phyloP scores from a whole-genome alignment of 345 rosid genomes.

The Triadica sebifera region DNA sequence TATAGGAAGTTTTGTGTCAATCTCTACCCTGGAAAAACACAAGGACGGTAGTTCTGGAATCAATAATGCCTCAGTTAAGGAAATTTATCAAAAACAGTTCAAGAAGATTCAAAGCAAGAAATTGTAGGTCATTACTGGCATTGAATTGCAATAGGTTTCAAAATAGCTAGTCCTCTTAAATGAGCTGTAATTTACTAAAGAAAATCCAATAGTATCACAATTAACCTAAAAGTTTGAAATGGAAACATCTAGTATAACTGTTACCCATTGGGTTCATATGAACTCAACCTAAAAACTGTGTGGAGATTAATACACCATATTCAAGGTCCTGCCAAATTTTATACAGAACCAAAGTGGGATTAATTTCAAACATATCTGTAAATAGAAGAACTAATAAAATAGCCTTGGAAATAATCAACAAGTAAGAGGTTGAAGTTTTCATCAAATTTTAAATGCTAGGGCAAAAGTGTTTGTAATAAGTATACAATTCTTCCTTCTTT shows the following conservation, averaged over 20 bases:
- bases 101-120: neutral
- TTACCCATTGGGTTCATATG: neutral
- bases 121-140: neutral
- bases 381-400: neutral
- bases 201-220: neutral
- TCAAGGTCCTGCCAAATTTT: neutral
- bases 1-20: conserved; percentile 80
- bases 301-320: neutral
- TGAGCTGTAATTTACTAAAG: neutral
- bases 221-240: conserved; percentile 6
- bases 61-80: neutral
- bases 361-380: neutral
- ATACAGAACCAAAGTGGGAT: neutral
- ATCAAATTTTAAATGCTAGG: neutral
- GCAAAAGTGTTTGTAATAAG: neutral
- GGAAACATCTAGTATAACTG: neutral
- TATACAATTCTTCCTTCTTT: neutral
- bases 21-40: conserved; percentile 60
- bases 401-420: neutral
- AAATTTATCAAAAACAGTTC: neutral
- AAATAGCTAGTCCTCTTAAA: neutral
- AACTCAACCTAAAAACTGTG: neutral
- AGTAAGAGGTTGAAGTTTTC: neutral
- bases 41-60: conserved; percentile 3
- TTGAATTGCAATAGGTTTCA: conserved; percentile 1